Evolutionary conservation across 495 filamentous ascomycete genomes (phyloP), one percentile per base, ranked within the genome.

Genomic region (Tuber brumale): DNA sequence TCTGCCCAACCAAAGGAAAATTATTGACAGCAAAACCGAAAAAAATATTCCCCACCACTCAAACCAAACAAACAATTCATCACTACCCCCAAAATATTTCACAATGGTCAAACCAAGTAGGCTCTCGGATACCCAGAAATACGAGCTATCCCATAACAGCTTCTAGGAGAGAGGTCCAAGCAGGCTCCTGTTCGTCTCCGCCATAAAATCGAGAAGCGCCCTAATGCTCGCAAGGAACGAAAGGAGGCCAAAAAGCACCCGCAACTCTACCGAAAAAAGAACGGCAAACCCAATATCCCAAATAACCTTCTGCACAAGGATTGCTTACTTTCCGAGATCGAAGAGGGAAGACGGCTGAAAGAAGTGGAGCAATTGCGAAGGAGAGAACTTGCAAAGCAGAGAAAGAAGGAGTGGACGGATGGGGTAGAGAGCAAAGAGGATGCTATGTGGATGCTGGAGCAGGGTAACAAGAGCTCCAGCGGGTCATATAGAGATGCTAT

Each of bases 281-380:
- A 97, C 83, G 81, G 77, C 43, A 75, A 77, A 44, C 77, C 83
- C 39, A 94, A 95, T 75, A 97, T 99, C 72, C 95, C 95, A 71
- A 99, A 97, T 83, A 88, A 97, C 42, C 98, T 97, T 86, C 95
- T 96, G 19, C 97, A 94, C 88, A 99, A 99, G 86, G 96, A 97
- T 82, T 93, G 92, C 86, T 88, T 99, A 31, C 88, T 99, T 69
- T 89, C 93, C 42, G 93, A 98, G 84, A 97, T 99, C 80, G 96
- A 98, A 85, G 93, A 97, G 83, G 90, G 88, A 76, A 91, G 90
- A 84, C 87, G 90, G 44, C 82, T 88, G 83, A 97, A 94, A 86
- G 89, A 88, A 73, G 95, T 97, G 83, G 94, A 97, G 78, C 87
- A 87, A 80, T 86, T 87, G 79, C 88, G 88, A 75, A 88, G 88